Conservation (phyloP, 306 rosid species). For the Leucaena leucocephala region DNA sequence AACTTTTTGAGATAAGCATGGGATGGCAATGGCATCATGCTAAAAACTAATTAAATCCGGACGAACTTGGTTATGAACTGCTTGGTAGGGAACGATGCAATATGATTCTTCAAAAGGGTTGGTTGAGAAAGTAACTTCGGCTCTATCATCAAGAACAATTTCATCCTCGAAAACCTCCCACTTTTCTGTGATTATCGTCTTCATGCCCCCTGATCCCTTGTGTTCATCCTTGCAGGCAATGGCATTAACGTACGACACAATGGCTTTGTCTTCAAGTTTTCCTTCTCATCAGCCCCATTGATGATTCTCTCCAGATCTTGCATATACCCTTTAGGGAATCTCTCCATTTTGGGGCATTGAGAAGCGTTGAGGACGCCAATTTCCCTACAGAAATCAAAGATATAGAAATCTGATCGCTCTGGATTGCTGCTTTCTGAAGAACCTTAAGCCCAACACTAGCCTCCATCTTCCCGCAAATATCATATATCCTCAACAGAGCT, state of each 20-base stretch:
- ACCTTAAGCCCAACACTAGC: constrained; percentile 55
- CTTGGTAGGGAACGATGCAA: constrained; percentile 32
- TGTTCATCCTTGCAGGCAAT: not conserved
- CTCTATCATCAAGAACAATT: not conserved
- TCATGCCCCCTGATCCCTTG: constrained; percentile 34
- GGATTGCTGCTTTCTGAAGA: constrained; percentile 56
- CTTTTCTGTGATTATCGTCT: constrained; percentile 71
- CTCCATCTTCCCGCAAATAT: constrained; percentile 49
- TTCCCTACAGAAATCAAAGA: constrained; percentile 60
- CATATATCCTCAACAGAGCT: constrained; percentile 53
- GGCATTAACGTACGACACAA: constrained; percentile 21
- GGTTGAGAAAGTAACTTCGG: constrained; percentile 1
- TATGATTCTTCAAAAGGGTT: constrained; percentile 50
- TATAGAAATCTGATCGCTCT: constrained; percentile 48
- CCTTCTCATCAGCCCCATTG: constrained; percentile 32
- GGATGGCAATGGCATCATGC: constrained; percentile 19
- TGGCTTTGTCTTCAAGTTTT: constrained; percentile 25
- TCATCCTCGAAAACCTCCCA: constrained; percentile 86
- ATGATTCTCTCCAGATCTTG: constrained; percentile 60
- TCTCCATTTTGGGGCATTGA: constrained; percentile 65
- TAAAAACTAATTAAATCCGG: constrained; percentile 82
- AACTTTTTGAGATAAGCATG: not conserved
- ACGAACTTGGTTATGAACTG: constrained; percentile 44
- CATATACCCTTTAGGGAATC: constrained; percentile 58
- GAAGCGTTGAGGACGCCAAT: constrained; percentile 67